Base-by-base conservation (phyloP, 441 rosid species). In the Adansonia gregorii region DNA sequence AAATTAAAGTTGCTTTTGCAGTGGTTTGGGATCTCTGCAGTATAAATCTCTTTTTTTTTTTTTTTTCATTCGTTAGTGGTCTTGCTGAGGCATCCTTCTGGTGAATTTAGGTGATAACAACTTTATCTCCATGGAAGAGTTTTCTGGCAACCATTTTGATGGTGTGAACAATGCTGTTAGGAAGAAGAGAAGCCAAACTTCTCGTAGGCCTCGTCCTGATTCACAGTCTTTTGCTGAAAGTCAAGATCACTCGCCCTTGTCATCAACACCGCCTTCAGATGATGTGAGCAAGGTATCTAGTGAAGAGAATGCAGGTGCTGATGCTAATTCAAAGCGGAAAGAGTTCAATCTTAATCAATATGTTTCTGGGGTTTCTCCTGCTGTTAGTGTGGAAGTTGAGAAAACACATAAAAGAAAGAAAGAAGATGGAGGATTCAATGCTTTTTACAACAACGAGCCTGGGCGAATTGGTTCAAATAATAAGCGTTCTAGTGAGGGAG, bases 281-380 rank as follows among this genome's bases (percentile, higher is more conserved):
- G 85, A 78, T 66, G 78, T 78, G 64, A 83, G 84, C 81, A 95
- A 89, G 88, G 86, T 82, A 56, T 90, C 94, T 1, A 87, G 92
- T 83, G 93, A 91, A 80, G 97, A 94, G 78, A 88, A 82, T 59
- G 81, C 73, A 4, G 88, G 89, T 22, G 86, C 64, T 70, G 90
- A 88, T 81, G 74, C 81, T 64, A 89, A 82, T 82, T 84, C 87
- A 71, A 87, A 78, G 76, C 86, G 86, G 84, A 92, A 92, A 85
- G 94, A 92, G 82, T 86, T 90, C 77, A 89, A 85, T 84, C 88
- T 94, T 82, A 91, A 89, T 82, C 95, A 88, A 49, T 86, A 88
- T 39, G 80, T 86, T 74, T 84, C 89, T 6, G 87, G 87, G 74
- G 81, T 81, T 77, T 85, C 89, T 82, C 81, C 89, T 65, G 79